Evolutionary conservation across 495 filamentous ascomycete genomes (phyloP).

Genomic region (Penicillium argentinense): DNA sequence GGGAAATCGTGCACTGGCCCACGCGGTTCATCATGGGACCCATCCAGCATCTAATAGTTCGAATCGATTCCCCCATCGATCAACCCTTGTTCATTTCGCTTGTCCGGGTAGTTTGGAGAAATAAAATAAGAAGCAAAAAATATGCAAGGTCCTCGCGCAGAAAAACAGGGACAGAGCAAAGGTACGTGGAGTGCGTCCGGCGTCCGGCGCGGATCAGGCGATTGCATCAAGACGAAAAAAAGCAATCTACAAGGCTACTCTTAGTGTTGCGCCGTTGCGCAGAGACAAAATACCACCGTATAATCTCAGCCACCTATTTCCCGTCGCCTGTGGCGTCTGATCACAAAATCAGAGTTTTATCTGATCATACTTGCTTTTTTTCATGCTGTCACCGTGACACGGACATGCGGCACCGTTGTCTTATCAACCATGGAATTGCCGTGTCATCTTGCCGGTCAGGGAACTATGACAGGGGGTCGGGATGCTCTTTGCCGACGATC

Average conservation of each 20-base stretch:
- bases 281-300: too few species aligned
- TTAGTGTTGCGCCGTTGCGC: too few species aligned
- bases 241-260: not conserved
- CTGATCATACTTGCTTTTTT: not conserved
- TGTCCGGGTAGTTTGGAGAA: not conserved
- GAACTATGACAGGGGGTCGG: too few species aligned
- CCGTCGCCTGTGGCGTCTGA: slow-evolving; percentile 8
- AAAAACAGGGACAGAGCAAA: too few species aligned
- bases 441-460: too few species aligned
- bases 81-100: slow-evolving; percentile 17
- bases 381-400: not conserved
- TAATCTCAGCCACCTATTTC: not conserved
- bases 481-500: not conserved
- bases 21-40: slow-evolving; percentile 13
- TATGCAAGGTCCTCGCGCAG: too few species aligned
- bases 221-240: not conserved
- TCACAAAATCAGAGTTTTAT: not conserved
- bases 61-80: slow-evolving; percentile 5
- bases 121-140: too few species aligned
- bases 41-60: slow-evolving; percentile 19
- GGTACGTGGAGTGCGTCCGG: too few species aligned
- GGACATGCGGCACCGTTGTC: too few species aligned
- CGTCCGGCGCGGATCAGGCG: too few species aligned
- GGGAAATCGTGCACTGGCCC: slow-evolving; percentile 32
- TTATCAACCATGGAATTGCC: too few species aligned